Conservation (phyloP, 2,329 filamentous ascomycete species). For the Pyrenochaeta sp. region DNA sequence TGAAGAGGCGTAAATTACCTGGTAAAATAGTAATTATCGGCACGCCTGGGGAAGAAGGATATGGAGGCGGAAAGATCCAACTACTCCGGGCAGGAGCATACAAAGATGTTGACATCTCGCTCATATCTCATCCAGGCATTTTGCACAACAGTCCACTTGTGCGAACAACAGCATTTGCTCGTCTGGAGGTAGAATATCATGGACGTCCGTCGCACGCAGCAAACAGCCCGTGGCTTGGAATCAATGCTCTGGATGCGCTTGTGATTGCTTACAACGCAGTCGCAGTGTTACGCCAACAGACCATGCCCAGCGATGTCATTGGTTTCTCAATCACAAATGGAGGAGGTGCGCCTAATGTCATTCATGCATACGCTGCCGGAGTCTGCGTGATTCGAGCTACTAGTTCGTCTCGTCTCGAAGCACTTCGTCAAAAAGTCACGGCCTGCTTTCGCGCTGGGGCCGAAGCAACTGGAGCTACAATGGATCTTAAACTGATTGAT, state of each 20-base stretch:
- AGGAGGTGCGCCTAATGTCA: constrained; percentile 46
- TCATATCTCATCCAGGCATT: constrained; percentile 53
- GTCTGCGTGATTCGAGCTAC: constrained; percentile 47
- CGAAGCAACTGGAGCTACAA: constrained; percentile 58
- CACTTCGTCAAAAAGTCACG: constrained; percentile 39
- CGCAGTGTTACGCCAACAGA: constrained; percentile 50
- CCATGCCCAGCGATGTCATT: constrained; percentile 50
- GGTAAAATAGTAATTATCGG: constrained; percentile 53
- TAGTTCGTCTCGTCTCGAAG: constrained; percentile 34
- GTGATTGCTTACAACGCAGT: constrained; percentile 22
- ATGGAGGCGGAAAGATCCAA: constrained; percentile 55
- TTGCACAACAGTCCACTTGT: constrained; percentile 57
- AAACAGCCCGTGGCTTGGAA: constrained; percentile 41
- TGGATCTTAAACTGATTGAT: constrained; percentile 53
- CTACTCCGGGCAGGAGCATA: constrained; percentile 54
- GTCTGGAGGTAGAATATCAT: constrained; percentile 18
- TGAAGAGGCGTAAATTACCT: constrained; percentile 33
- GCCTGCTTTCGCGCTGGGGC: constrained; percentile 59
- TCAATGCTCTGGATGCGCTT: constrained; percentile 27
- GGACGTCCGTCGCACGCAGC: constrained; percentile 35
- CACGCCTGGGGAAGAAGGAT: constrained; percentile 55
- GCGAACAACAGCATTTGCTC: constrained; percentile 11
- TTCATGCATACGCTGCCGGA: constrained; percentile 50
- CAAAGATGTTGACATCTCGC: constrained; percentile 40
- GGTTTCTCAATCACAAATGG: constrained; percentile 42